Evolutionary conservation across 2,329 filamentous ascomycete genomes (phyloP).

Genomic region (Hypocrella siamensis): DNA sequence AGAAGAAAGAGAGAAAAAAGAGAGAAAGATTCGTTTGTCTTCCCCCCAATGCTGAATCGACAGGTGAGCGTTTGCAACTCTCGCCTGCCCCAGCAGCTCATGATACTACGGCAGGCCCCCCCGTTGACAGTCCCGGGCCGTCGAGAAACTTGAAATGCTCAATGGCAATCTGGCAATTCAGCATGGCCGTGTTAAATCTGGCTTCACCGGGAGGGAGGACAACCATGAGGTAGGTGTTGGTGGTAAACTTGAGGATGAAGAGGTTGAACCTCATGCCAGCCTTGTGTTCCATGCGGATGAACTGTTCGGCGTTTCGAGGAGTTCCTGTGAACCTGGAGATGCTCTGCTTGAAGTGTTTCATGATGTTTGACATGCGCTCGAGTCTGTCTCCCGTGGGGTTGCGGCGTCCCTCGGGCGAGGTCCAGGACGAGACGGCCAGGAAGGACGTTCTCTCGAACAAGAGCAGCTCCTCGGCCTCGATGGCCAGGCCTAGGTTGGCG

Average conservation of each 20-base stretch:
- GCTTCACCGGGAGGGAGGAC: conserved; percentile 84
- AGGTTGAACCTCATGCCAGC: conserved; percentile 68
- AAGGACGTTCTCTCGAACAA: conserved; percentile 94
- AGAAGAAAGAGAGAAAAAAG: too few species aligned
- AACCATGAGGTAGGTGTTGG: conserved; percentile 92
- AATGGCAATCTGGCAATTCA: conserved; percentile 79
- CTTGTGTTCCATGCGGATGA: conserved; percentile 68
- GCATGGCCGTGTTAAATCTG: conserved; percentile 74
- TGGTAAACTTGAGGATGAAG: conserved; percentile 89
- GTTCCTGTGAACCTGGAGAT: conserved; percentile 62
- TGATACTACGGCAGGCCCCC: conserved; percentile 6
- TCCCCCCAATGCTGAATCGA: too few species aligned
- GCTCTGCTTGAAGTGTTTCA: conserved; percentile 94
- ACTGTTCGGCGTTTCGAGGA: conserved; percentile 68
- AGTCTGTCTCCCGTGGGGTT: conserved; percentile 91
- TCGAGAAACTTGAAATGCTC: conserved; percentile 62
- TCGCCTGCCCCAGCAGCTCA: neutral
- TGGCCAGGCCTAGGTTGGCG: conserved; percentile 63
- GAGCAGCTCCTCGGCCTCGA: conserved; percentile 85
- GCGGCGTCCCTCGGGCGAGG: conserved; percentile 52
- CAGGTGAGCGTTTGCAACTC: too few species aligned
- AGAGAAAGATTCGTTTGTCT: too few species aligned
- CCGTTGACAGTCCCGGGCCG: conserved; percentile 19
- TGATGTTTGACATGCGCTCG: conserved; percentile 87
- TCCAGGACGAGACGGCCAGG: conserved; percentile 87